phyloP scores from a whole-genome alignment of 371 early-diverging fungal genomes.

The Furculomyces boomerangus region DNA sequence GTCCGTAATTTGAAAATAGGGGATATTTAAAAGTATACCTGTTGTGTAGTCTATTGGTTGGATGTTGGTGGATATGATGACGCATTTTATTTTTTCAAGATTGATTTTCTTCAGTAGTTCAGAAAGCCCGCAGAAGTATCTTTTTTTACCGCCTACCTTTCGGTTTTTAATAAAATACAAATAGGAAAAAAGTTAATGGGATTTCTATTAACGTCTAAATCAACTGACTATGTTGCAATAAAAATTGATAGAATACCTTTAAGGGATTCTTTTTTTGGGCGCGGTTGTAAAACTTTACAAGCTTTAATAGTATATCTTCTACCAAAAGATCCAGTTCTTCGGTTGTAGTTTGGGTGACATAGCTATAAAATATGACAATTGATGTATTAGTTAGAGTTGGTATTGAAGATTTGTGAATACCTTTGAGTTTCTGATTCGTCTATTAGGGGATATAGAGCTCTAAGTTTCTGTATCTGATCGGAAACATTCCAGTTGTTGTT shows the following conservation, averaged over 20 bases:
- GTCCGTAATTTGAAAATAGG: neutral
- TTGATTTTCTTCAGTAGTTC: neutral
- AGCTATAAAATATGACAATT: neutral
- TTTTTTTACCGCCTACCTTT: neutral
- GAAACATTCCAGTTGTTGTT: neutral
- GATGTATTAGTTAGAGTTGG: neutral
- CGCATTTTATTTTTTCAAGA: neutral
- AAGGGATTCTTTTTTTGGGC: neutral
- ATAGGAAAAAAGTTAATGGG: neutral
- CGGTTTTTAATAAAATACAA: neutral
- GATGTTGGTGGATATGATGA: neutral
- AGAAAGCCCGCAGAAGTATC: neutral
- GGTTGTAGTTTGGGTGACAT: neutral
- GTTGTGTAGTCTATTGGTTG: neutral
- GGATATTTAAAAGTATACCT: neutral
- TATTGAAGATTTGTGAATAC: neutral
- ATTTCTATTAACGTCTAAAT: neutral
- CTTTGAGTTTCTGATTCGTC: neutral
- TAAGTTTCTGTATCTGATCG: neutral
- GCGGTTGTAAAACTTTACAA: neutral
- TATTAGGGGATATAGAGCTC: neutral
- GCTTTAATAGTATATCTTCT: neutral
- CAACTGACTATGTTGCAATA: neutral
- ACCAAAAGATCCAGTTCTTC: neutral
- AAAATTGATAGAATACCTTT: neutral